Evolutionary conservation across 2,329 filamentous ascomycete genomes (phyloP).

Genomic region (Botrytis cinerea): DNA sequence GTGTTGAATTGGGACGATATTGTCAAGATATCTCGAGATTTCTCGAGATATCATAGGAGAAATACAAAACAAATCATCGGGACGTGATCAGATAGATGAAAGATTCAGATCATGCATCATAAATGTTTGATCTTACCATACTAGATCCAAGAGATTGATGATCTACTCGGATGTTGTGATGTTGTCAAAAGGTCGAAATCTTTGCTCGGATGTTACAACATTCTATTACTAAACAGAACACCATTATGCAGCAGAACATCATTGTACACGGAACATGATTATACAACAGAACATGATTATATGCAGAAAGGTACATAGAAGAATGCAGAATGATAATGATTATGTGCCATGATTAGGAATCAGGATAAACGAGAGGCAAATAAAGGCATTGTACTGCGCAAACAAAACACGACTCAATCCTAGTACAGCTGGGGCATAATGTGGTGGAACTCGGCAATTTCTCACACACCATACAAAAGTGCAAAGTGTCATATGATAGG

Average conservation of each 20-base stretch:
- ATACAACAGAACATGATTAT: neutral
- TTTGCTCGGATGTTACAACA: neutral
- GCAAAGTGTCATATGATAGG: conserved; percentile 14
- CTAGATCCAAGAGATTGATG: neutral
- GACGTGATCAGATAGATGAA: neutral
- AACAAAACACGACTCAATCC: neutral
- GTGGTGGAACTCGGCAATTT: conserved; percentile 2
- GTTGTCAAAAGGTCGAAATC: neutral
- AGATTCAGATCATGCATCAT: neutral
- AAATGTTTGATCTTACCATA: neutral
- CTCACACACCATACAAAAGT: neutral
- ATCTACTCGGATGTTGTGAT: conserved; percentile 6
- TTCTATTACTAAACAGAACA: neutral
- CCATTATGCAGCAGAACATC: neutral
- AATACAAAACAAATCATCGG: neutral
- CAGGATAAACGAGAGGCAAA: neutral
- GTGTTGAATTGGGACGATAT: conserved; percentile 3
- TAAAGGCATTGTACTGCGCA: neutral
- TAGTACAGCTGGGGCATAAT: neutral
- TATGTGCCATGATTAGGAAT: neutral
- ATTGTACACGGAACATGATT: neutral
- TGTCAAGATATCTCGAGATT: conserved; percentile 5
- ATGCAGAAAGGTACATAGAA: conserved; percentile 4
- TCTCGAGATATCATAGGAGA: neutral
- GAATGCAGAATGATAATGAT: neutral